Evolutionary conservation across 1,284 basidiomycete genomes (phyloP), one percentile per base, ranked within the genome.

Genomic region (Pseudozyma hubeiensis): DNA sequence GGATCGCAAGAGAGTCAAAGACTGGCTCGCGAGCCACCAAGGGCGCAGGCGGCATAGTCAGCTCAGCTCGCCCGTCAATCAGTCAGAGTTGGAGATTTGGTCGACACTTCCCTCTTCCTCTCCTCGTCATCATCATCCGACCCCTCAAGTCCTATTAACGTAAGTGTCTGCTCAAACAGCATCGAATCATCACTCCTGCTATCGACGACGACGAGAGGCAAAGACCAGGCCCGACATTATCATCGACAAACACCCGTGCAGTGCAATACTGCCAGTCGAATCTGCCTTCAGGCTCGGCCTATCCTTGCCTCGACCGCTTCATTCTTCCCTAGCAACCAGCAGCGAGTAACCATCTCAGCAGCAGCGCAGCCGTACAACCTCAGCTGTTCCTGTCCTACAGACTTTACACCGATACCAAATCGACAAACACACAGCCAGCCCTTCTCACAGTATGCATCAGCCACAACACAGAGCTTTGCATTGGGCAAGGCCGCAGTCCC

Each of bases 141-240:
- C 63, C 62, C 47, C 59, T 66, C 68, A 71, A 71, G 68, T 71
- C 68, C 62, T 64, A 64, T 45, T 9, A 54, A 71, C 50, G 68
- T 71, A 71, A 71, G 68, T 71, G 40, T 51, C 45, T 44, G 30
- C 37, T 44, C 37, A 46, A 55, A 48, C 33, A 24, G 34, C 33
- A 9, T 37, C 52, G 31, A 16, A 44, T 44, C 2, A 10, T 24
- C 48, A 53, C 56, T 64, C 60, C 61, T 69, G 66, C 61, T 59
- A 53, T 31, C 39, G 33, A n/a, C 48, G n/a, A 41, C 39, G 45
- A 55, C 52, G 17, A 33, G 9, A 31, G 24, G 41, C 35, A 8
- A 33, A 41, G 11, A 45, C 31, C 53, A 56, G 54, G 54, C 57
- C 57, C 58, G 46, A 31, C 53, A 53, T 33, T 13, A 2, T 34